A percentile compares a stretch with the other conserved stretches of the same genome.
Conservation (phyloP, 2,329 filamentous ascomycete genomes). For the Cadophora gregata region DNA sequence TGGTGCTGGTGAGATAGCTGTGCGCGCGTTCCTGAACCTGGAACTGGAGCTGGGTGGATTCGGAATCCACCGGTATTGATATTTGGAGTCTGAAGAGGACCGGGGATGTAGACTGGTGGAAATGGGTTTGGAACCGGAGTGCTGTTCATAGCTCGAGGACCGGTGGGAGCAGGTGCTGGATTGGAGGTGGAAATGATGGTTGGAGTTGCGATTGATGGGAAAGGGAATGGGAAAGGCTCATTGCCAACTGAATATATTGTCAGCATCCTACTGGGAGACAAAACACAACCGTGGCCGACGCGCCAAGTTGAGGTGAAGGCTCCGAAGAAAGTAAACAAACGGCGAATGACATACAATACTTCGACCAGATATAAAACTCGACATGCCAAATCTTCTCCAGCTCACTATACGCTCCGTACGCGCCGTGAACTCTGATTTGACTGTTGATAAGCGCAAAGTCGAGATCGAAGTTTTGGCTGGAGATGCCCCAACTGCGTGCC, state of each 20-base stretch:
- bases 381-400: constrained; percentile 16
- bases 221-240: constrained; percentile 17
- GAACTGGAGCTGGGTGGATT: too few relatives aligned
- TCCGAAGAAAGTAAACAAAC: neutral
- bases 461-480: constrained; percentile 3
- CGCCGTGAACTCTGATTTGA: constrained; percentile 12
- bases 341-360: constrained; percentile 1
- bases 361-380: constrained; percentile 16
- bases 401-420: constrained; percentile 10
- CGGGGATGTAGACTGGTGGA: constrained; percentile 6
- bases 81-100: neutral
- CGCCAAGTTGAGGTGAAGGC: neutral
- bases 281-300: too few relatives aligned
- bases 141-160: constrained; percentile 6
- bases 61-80: neutral
- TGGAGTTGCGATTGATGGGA: constrained; percentile 8
- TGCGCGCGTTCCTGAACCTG: neutral
- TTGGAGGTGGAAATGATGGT: constrained; percentile 9
- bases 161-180: constrained; percentile 8
- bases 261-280: neutral
- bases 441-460: constrained; percentile 1
- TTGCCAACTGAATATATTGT: neutral
- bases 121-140: constrained; percentile 12
- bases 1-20: neutral
- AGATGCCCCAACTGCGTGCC: constrained; percentile 1